phyloP scores from a whole-genome alignment of 305 asterid species.

The Coffea humblotiana region DNA sequence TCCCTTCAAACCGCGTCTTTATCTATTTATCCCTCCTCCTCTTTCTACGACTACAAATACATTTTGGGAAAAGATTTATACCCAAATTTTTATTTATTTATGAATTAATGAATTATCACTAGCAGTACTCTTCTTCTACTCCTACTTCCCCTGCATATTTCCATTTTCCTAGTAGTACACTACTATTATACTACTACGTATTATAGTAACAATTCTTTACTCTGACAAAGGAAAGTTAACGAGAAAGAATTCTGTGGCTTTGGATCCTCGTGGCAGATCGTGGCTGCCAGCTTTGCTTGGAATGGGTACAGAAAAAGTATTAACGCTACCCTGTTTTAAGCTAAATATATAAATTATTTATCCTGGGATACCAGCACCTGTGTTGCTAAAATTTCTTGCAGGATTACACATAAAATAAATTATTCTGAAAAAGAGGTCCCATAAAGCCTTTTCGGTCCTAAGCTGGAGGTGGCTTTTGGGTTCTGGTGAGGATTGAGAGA shows the following conservation, averaged over 20 bases:
- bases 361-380: not conserved
- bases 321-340: slow-evolving; percentile 28
- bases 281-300: slow-evolving; percentile 88
- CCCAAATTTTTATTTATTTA: not conserved
- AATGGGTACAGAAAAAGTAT: slow-evolving; percentile 44
- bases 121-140: not conserved
- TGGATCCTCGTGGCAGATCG: slow-evolving; percentile 79
- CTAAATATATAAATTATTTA: slow-evolving; percentile 20
- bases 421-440: slow-evolving; percentile 21
- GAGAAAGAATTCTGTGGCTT: slow-evolving; percentile 55
- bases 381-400: not conserved
- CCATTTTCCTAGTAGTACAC: not conserved
- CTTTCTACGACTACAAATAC: too few relatives aligned
- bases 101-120: too few relatives aligned
- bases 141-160: not conserved
- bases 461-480: slow-evolving; percentile 22
- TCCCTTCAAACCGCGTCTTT: not conserved
- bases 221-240: not conserved
- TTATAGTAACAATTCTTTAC: not conserved
- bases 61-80: not conserved
- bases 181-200: too few relatives aligned
- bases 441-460: slow-evolving; percentile 31
- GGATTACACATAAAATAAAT: slow-evolving; percentile 8
- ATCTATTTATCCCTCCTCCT: not conserved
- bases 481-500: slow-evolving; percentile 15